Base-by-base conservation (phyloP, 2,329 filamentous ascomycete genomes). In the Fusarium verrucosum region DNA sequence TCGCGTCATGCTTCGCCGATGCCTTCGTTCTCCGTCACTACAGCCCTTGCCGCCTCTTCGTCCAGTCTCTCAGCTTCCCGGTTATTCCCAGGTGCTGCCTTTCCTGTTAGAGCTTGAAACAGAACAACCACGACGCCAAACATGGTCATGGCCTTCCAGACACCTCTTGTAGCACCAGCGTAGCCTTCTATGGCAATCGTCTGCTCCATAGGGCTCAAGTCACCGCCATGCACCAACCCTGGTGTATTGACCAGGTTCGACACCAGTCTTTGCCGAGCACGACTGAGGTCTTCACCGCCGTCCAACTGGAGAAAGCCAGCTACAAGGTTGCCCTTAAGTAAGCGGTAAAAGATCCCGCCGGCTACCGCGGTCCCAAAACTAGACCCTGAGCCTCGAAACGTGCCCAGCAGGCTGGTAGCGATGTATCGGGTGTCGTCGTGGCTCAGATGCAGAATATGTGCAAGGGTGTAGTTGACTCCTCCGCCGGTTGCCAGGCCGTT, bases 301-400 rank as follows among this genome's bases (percentile, higher is more conserved):
- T 85, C 83, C 3, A 85, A 75, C 14, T 52, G 58, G 6, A 75
- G 73, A 65, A 92, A 92, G 0, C 87, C 85, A 0, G 76, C 69
- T n/a, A 81, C 79, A 3, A 94, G 79, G 1, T 80, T 79, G 3
- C 69, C 76, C 41, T 82, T 80, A 28, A 94, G 76, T 3, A 86
- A 80, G 7, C 91, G 84, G 36, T 84, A 82, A 72, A 94, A 94
- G 50, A 91, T 81, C 0, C 92, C 92, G 4, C 92, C 92, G 4
- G 91, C 91, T 43, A 94, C 89, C 0, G 92, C 87, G 2, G 89
- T 90, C 4, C 92, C 92, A 69, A 96, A 95, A 47, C 87, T 90
- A 14, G 91, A 91, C 0, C 91, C 90, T 64, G 95, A 94, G 7
- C 91, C 91, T 5, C 92, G 85, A 76, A 94, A 94, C 1, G 92